These are phyloP conservation scores for Ogataea paradorogensis DNA, from an alignment of 805 yeast genomes.

Conservation along the genomic window DNA sequence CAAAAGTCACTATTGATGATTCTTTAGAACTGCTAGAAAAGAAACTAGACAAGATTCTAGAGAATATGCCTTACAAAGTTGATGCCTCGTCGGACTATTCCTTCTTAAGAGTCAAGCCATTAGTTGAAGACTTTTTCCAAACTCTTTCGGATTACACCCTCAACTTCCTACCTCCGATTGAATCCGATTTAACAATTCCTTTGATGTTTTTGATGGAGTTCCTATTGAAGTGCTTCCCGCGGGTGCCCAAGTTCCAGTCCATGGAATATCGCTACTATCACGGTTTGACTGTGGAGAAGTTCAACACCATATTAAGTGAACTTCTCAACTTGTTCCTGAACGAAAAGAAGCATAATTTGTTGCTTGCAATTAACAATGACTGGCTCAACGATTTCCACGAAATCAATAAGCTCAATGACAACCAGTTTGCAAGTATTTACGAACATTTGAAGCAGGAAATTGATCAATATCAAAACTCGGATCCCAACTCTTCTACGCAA, in stretches of 20 bases:
- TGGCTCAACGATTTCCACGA: constrained; percentile 30
- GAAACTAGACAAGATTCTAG: constrained; percentile 44
- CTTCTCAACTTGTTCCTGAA: constrained; percentile 25
- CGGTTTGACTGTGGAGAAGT: constrained; percentile 33
- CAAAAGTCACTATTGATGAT: constrained; percentile 53
- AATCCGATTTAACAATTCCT: constrained; percentile 49
- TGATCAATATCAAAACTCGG: constrained; percentile 24
- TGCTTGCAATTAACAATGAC: constrained; percentile 31
- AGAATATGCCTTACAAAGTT: constrained; percentile 70
- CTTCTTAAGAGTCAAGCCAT: constrained; percentile 66
- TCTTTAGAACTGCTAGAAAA: constrained; percentile 48
- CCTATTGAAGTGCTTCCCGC: constrained; percentile 57
- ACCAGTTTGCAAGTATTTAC: constrained; percentile 26
- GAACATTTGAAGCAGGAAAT: constrained; percentile 28
- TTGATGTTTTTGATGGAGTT: constrained; percentile 58
- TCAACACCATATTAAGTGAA: constrained; percentile 31
- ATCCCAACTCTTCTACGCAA: constrained; percentile 13
- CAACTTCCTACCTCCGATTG: constrained; percentile 70
- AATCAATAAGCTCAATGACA: constrained; percentile 31
- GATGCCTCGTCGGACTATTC: constrained; percentile 73
- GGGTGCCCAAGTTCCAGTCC: constrained; percentile 64
- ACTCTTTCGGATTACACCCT: constrained; percentile 73
- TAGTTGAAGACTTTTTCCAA: constrained; percentile 63
- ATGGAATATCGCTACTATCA: constrained; percentile 49
- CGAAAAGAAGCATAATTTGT: constrained; percentile 33